Evolutionary conservation across 1,284 basidiomycete species (phyloP), one percentile per base, ranked within the genome.

Genomic region (Naganishia liquefaciens): DNA sequence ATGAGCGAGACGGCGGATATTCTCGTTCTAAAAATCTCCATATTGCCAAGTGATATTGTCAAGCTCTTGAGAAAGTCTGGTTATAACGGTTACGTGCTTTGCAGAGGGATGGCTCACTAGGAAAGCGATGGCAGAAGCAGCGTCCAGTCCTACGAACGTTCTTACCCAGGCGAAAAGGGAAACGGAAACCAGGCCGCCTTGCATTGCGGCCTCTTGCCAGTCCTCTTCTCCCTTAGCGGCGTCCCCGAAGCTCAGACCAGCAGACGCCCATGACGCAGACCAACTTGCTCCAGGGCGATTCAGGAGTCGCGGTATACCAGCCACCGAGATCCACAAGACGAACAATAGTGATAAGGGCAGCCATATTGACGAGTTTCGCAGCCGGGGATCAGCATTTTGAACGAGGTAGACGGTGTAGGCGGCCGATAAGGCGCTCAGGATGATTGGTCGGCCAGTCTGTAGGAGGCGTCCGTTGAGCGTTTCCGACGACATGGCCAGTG

Each of bases 321-420:
- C 46, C 7, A 60, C 9, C 2, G 40, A 10, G 46, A 50, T 13
- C 44, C 30, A 49, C 25, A 60, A 46, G 13, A 23, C 33, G 21
- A 40, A 9, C 11, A 60, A 25, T 13, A 50, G 57, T 2, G 37
- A 11, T 46, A 60, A 21, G 3, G 57, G 57, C 23, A 60, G 46
- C 57, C 57, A 60, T 37, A 46, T 23, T 28, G 54, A 43, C 19
- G 54, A 44, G 43, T 57, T 28, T 10, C 40, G 54, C 1, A 46
- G n/a, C 19, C 28, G 43, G 6, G 54, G 54, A 9, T 37, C 27
- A 5, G 30, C 25, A 19, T 44, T 19, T 19, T 57, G 54, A 5
- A 46, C 43, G 42, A 57, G 54, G 43, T 44, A 27, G 46, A 60
- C n/a, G n/a, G 57, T 50, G n/a, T 21, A 21, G n/a, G 51, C 28